Evolutionary conservation across 2,329 filamentous ascomycete genomes (phyloP).

Genomic region (Ceratocystiopsis sp.): DNA sequence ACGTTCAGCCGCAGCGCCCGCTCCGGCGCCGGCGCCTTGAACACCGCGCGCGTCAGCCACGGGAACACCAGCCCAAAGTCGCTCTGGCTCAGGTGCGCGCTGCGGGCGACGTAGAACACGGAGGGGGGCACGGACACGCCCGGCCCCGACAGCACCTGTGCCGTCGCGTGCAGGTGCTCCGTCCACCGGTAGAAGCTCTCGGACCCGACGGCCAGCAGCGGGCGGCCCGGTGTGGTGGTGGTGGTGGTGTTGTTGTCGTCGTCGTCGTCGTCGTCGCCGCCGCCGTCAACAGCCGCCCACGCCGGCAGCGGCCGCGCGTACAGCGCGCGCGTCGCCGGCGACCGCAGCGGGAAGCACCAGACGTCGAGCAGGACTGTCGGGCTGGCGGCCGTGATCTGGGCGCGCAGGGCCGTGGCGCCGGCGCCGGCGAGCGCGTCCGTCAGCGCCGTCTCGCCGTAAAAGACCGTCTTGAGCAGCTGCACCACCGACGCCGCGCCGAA

Average conservation of each 20-base stretch:
- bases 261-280: no score
- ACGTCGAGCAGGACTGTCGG: slow-evolving; percentile 59
- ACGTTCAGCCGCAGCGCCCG: slow-evolving; percentile 41
- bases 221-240: slow-evolving; percentile 43
- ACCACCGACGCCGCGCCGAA: slow-evolving; percentile 61
- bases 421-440: slow-evolving; percentile 45
- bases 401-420: slow-evolving; percentile 32
- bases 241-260: no score
- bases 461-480: slow-evolving; percentile 66
- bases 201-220: slow-evolving; percentile 54
- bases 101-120: slow-evolving; percentile 56
- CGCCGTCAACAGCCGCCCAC: slow-evolving; percentile 35
- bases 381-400: slow-evolving; percentile 51
- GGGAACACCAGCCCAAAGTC: slow-evolving; percentile 77
- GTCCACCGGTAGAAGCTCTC: slow-evolving; percentile 67
- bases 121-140: slow-evolving; percentile 11
- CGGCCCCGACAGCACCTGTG: slow-evolving; percentile 44
- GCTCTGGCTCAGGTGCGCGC: slow-evolving; percentile 68
- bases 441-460: slow-evolving; percentile 40
- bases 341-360: slow-evolving; percentile 60
- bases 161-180: slow-evolving; percentile 52
- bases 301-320: slow-evolving; percentile 57
- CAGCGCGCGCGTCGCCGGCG: slow-evolving; percentile 43
- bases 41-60: slow-evolving; percentile 43
- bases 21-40: slow-evolving; percentile 39